These are phyloP conservation scores for Aspergillus heteromorphus DNA, from an alignment of 495 filamentous ascomycete genomes.

Conservation along the genomic window DNA sequence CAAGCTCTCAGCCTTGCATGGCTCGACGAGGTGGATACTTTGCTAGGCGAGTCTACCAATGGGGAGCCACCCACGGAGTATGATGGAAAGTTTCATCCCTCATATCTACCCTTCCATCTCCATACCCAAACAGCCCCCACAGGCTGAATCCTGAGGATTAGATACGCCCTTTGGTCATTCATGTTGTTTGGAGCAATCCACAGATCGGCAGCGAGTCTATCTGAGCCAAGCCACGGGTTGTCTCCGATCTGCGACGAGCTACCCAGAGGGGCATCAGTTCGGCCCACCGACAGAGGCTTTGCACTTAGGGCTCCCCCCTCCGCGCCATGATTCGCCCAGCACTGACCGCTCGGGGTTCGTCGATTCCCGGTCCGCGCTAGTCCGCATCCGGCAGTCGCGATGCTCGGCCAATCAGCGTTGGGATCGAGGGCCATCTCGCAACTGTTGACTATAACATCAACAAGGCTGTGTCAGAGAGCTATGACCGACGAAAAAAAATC, in stretches of 20 bases:
- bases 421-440: not conserved
- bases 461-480: not conserved
- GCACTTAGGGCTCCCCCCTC: not conserved
- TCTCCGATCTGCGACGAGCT: not conserved
- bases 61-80: not conserved
- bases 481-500: not conserved
- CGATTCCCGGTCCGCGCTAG: constrained; percentile 7
- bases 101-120: not conserved
- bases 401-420: constrained; percentile 15
- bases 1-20: too few relatives aligned
- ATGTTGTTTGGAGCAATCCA: not conserved
- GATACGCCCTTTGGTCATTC: not conserved
- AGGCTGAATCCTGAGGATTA: not conserved
- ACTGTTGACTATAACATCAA: not conserved
- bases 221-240: too few relatives aligned
- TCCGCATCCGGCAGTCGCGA: constrained; percentile 11
- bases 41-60: not conserved
- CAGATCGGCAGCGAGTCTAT: not conserved
- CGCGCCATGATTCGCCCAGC: not conserved
- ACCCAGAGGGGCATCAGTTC: not conserved
- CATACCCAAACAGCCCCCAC: not conserved
- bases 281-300: too few relatives aligned
- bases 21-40: too few relatives aligned
- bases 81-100: too few relatives aligned
- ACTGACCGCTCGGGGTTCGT: not conserved